These are phyloP conservation scores for Fusarium sp. DNA, from an alignment of 2,329 filamentous ascomycete species.

Conservation along the genomic window DNA sequence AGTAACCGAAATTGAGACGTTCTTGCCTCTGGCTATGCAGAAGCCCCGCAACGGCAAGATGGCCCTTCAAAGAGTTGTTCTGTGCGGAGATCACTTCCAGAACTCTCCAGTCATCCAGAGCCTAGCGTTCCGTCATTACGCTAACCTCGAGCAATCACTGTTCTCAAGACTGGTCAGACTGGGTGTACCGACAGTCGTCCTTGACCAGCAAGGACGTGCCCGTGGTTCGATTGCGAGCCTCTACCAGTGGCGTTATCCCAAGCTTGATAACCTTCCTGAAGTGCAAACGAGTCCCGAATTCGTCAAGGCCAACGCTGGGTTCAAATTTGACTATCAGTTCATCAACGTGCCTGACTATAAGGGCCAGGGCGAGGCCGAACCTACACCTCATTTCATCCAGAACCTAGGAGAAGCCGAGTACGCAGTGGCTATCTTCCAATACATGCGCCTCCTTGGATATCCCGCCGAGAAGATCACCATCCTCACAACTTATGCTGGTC, in stretches of 20 bases:
- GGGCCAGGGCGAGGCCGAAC: conserved; percentile 87
- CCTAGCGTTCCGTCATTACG: conserved; percentile 91
- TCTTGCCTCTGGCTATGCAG: conserved; percentile 94
- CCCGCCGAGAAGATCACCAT: conserved; percentile 87
- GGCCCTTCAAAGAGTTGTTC: conserved; percentile 85
- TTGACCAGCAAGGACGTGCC: conserved; percentile 94
- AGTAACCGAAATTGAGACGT: conserved; percentile 97
- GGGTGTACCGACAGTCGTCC: conserved; percentile 88
- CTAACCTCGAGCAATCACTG: conserved; percentile 94
- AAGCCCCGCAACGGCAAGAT: conserved; percentile 79
- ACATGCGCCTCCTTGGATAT: conserved; percentile 96
- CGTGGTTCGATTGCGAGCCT: conserved; percentile 87
- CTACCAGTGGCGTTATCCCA: conserved; percentile 92
- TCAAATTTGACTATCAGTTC: conserved; percentile 95
- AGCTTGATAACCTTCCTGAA: conserved; percentile 81
- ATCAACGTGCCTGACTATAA: conserved; percentile 96
- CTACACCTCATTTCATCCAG: conserved; percentile 93
- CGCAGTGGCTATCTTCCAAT: conserved; percentile 93
- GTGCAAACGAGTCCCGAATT: conserved; percentile 79
- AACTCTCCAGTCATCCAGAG: conserved; percentile 97
- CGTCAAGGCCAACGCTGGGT: conserved; percentile 85
- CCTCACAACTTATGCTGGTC: conserved; percentile 92
- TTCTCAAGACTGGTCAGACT: conserved; percentile 92
- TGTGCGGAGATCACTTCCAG: conserved; percentile 95
- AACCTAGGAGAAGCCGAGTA: conserved; percentile 98